phyloP scores from a whole-genome alignment of 192 early-diverging fungal genomes.

The Phycomyces nitens region DNA sequence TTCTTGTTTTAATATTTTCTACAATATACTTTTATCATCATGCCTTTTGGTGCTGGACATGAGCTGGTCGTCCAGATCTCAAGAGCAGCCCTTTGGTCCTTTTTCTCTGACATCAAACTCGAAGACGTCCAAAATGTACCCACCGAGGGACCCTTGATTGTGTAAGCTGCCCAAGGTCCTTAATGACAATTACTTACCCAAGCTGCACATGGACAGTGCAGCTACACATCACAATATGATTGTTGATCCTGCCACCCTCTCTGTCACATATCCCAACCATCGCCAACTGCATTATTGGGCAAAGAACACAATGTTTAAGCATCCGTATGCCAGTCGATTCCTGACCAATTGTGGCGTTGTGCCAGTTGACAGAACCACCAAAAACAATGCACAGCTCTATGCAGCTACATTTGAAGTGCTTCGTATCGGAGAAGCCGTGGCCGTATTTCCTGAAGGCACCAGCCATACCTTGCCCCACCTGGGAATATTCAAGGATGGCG shows the following conservation, averaged over 20 bases:
- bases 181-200: too few species aligned
- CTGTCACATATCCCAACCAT: constrained; percentile 37
- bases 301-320: constrained; percentile 44
- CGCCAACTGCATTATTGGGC: constrained; percentile 51
- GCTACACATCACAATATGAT: constrained; percentile 53
- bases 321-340: constrained; percentile 27
- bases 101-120: constrained; percentile 38
- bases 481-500: constrained; percentile 43
- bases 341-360: constrained; percentile 39
- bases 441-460: constrained; percentile 51
- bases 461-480: constrained; percentile 39
- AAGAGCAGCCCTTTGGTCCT: constrained; percentile 34
- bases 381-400: constrained; percentile 45
- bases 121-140: constrained; percentile 36
- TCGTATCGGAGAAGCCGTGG: constrained; percentile 41
- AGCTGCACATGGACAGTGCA: constrained; percentile 19
- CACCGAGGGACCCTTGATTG: constrained; percentile 35
- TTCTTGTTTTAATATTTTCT: too few species aligned
- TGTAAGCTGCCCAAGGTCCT: constrained; percentile 21
- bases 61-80: constrained; percentile 33
- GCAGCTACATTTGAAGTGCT: constrained; percentile 41
- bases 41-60: constrained; percentile 42
- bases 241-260: constrained; percentile 43
- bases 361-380: constrained; percentile 48
- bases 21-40: constrained; percentile 8